Base-by-base conservation (phyloP, 345 rosid species). In the Lagerstroemia speciosa region DNA sequence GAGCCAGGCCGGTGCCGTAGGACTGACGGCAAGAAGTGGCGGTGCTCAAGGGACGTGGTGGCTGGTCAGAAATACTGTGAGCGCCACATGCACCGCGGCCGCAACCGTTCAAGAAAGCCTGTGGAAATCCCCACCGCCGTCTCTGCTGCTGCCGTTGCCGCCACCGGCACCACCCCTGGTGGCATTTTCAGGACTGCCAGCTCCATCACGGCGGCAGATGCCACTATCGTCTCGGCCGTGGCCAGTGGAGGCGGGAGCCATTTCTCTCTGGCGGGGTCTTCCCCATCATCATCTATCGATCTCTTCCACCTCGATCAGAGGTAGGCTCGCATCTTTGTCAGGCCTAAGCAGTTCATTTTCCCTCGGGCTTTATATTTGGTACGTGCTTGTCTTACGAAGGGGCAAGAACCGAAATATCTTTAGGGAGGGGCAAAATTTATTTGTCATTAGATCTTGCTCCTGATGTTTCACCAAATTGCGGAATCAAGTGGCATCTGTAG, bases 81-180 rank as follows among this genome's bases (percentile, higher is more conserved):
- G 86, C 97, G 99, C 93, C 99, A 94, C 86, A 84, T 94, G 79
- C 97, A 94, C 78, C 97, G 97, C 71, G 96, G 99, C 89, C 95
- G 95, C 83, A 93, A 89, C 89, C 97, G 97, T 91, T 91, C 97
- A 89, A 93, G 97, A 93, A 93, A 93, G 99, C 97, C 94, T 87
- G 97, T 91, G 97, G 99, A 93, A 89, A 80, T 83, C 80, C 88
- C 92, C 78, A 85, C 87, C 33, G 73, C 69, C n/a, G 30, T 79
- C 69, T 30, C 83, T 53, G 4, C 72, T 8, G 61, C 71, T 9
- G 46, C 40, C 27, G 82, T 83, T 53, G 5, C 73, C 10, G 60
- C 69, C 14, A 52, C 46, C n/a, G 81, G 71, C 16, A 80, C 72
- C 55, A 31, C 67, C 76, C 1, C 68, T 68, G 60, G 74, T 36